These are phyloP conservation scores for Rhodotorula sp. DNA, from an alignment of 1,284 basidiomycete genomes.

Conservation along the genomic window DNA sequence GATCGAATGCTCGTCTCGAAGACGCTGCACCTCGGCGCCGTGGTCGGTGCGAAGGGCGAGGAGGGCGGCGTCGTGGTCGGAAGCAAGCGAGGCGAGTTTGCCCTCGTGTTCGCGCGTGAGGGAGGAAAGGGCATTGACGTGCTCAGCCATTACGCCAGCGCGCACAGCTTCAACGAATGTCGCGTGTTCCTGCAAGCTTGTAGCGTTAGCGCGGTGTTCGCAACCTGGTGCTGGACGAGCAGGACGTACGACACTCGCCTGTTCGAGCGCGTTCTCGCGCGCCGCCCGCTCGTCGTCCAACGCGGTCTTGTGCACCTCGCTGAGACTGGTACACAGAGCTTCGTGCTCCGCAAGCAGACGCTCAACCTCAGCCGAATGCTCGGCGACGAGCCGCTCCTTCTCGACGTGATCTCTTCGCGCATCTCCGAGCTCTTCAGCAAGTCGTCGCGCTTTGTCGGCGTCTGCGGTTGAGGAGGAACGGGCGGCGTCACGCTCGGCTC, in stretches of 20 bases:
- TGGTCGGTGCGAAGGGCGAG: too few species aligned
- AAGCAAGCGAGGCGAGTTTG: conserved; percentile 53
- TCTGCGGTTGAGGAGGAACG: too few species aligned
- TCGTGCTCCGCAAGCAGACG: neutral
- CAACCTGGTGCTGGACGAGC: neutral
- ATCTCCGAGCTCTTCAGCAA: neutral
- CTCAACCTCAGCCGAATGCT: conserved; percentile 48
- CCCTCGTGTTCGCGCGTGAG: conserved; percentile 50
- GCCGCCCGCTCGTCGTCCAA: neutral
- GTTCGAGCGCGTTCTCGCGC: neutral
- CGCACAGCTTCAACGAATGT: conserved; percentile 2
- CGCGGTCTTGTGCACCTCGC: neutral
- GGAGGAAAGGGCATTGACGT: conserved; percentile 25
- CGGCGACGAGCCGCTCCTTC: conserved; percentile 65
- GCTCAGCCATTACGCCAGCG: neutral
- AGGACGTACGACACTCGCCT: conserved; percentile 5
- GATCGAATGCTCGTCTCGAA: too few species aligned
- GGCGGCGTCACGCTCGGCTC: neutral
- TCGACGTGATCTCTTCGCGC: conserved; percentile 45
- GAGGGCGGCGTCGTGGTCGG: conserved; percentile 7
- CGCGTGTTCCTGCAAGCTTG: neutral
- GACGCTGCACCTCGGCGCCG: too few species aligned
- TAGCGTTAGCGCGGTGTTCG: neutral
- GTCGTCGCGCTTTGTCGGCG: too few species aligned
- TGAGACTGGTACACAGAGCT: neutral